phyloP scores from a whole-genome alignment of 139 green algal genomes.

The Ettlia oleoabundans region DNA sequence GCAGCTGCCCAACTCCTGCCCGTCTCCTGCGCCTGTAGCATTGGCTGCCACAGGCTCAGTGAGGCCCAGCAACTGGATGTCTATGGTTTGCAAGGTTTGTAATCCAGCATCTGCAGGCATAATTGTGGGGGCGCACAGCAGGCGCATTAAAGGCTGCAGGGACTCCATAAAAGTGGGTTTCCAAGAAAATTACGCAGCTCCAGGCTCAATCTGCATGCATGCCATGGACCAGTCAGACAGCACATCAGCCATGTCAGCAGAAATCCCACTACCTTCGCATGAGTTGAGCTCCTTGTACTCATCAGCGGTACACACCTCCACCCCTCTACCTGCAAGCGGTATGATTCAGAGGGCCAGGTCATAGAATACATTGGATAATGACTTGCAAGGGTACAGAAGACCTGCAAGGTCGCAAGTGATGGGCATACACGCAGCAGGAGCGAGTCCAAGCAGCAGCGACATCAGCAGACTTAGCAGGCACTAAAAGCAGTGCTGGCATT shows the following conservation, averaged over 20 bases:
- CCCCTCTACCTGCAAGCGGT: neutral
- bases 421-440: neutral
- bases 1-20: neutral
- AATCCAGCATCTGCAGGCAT: neutral
- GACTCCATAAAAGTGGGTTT: no score
- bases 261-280: neutral
- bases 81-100: neutral
- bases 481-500: no score
- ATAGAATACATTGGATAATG: no score
- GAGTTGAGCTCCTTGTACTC: neutral
- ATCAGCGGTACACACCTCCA: slow-evolving; percentile 9
- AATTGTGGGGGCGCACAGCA: neutral
- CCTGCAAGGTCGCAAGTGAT: neutral
- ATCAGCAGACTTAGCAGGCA: no score
- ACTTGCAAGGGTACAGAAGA: neutral
- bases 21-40: neutral
- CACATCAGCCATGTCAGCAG: neutral
- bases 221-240: neutral
- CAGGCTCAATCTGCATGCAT: no score
- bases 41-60: neutral
- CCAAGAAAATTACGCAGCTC: no score
- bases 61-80: neutral
- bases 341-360: no score
- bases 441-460: no score
- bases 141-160: neutral